Evolutionary conservation across 768 basidiomycete species (phyloP), one percentile per base, ranked within the genome.

Genomic region (Russula ochroleuca): DNA sequence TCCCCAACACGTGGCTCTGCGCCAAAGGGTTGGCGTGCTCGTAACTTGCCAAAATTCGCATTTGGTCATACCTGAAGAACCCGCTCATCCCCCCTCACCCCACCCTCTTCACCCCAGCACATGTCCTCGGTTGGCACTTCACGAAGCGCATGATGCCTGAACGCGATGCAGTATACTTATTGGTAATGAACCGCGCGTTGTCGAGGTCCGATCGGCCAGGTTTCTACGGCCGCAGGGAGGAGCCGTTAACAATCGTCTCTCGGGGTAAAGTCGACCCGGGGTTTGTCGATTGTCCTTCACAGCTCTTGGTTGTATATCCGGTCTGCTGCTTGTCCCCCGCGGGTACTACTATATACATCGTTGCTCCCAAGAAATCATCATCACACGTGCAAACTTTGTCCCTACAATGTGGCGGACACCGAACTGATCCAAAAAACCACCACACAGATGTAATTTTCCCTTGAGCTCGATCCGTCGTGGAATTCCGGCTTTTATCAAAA

Each of bases 361-460:
- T 23, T 10, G 55, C 49, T 10, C 25, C 54, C n/a, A n/a, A 57
- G 61, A 43, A 28, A 40, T 23, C 19, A 33, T 35, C 28, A 41
- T 52, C 55, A 56, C 33, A 33, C 33, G 35, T 47, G n/a, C 19
- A 55, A 61, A 48, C 35, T 45, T 49, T 62, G 45, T 62, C 33
- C 6, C 2, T 15, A 47, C 13, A 21, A 47, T 57, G 43, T 31
- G 8, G 33, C 47, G 14, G 28, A 28, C 47, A 28, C 17, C 14
- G 53, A 55, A 21, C 35, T 10, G 19, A 28, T 17, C n/a, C 8
- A 40, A 33, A 38, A 50, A 35, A 35, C 31, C 19, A 17, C 31
- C 41, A 13, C 25, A 15, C 25, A 43, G 21, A 31, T 52, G n/a
- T 53, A 41, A 15, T 23, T 31, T 25, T 40, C n/a, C 14, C 14